Evolutionary conservation across 2,329 filamentous ascomycete species (phyloP).

Genomic region (Helminthosporium solani): DNA sequence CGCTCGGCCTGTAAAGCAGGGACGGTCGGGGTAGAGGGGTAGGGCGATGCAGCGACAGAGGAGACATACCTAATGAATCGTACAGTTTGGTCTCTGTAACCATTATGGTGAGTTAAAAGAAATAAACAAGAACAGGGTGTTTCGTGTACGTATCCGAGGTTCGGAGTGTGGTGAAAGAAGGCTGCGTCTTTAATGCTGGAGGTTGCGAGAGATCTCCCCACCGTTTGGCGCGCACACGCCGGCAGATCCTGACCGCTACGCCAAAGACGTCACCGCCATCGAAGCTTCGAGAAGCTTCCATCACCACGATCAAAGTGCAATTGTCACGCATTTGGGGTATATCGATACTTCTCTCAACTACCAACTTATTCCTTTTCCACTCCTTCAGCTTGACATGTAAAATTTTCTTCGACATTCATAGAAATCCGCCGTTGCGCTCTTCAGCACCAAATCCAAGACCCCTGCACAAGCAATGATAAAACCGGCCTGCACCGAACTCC

Average conservation of each 20-base stretch:
- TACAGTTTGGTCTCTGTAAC: slow-evolving; percentile 95
- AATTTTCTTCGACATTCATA: slow-evolving; percentile 20
- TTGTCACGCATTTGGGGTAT: slow-evolving; percentile 5
- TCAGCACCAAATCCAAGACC: slow-evolving; percentile 24
- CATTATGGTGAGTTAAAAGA: slow-evolving; percentile 58
- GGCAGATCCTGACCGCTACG: slow-evolving; percentile 19
- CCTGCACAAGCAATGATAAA: slow-evolving; percentile 22
- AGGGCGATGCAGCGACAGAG: neutral
- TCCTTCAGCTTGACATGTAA: slow-evolving; percentile 20
- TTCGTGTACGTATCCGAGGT: slow-evolving; percentile 13
- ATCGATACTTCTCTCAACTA: slow-evolving; percentile 13
- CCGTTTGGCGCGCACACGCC: slow-evolving; percentile 24
- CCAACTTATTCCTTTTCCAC: slow-evolving; percentile 14
- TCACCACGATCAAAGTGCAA: slow-evolving; percentile 10
- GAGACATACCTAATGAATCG: slow-evolving; percentile 65
- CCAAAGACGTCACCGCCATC: slow-evolving; percentile 29
- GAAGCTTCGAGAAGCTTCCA: slow-evolving; percentile 44
- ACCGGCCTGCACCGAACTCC: slow-evolving; percentile 38
- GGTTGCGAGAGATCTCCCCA: slow-evolving; percentile 31
- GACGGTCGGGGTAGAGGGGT: slow-evolving; percentile 28
- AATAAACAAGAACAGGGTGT: slow-evolving; percentile 12
- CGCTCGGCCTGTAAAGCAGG: slow-evolving; percentile 11
- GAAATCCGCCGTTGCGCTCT: slow-evolving; percentile 19
- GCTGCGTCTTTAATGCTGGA: slow-evolving; percentile 30
- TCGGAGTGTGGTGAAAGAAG: slow-evolving; percentile 20